A percentile compares a stretch with the other conserved stretches of the same genome.
Conservation (phyloP, 225 moss, liverwort and hornwort genomes). For the Thuidium tamariscinum region DNA sequence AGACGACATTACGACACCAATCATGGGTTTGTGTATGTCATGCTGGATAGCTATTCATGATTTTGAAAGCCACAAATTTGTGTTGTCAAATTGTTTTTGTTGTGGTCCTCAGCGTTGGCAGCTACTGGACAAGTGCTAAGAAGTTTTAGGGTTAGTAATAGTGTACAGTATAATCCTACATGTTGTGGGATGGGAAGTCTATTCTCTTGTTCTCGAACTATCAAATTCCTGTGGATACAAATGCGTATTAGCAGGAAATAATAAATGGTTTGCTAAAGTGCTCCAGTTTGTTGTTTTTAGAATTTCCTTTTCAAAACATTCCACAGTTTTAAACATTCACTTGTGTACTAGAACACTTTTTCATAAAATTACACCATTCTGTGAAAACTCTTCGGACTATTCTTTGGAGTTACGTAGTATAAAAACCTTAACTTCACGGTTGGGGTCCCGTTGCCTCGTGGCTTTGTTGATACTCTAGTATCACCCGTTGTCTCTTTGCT, state of each 20-base stretch:
- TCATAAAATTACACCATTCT: not conserved
- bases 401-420: not conserved
- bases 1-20: constrained; percentile 40
- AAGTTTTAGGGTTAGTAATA: not conserved
- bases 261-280: not conserved
- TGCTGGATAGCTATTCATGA: constrained; percentile 51
- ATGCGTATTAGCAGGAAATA: not conserved
- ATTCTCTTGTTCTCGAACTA: not conserved
- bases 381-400: too few species aligned
- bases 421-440: not conserved
- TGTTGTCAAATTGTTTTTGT: not conserved
- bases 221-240: not conserved
- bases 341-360: not conserved
- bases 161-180: not conserved
- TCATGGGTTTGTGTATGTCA: constrained; percentile 76
- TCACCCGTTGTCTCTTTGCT: not conserved
- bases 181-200: not conserved
- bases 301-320: not conserved
- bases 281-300: not conserved
- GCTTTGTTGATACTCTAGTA: not conserved
- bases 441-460: not conserved
- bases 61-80: not conserved
- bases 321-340: not conserved
- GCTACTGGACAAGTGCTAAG: not conserved
- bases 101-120: not conserved